These are phyloP conservation scores for Aspergillus candidus DNA, from an alignment of 2,329 filamentous ascomycete species.

Conservation along the genomic window DNA sequence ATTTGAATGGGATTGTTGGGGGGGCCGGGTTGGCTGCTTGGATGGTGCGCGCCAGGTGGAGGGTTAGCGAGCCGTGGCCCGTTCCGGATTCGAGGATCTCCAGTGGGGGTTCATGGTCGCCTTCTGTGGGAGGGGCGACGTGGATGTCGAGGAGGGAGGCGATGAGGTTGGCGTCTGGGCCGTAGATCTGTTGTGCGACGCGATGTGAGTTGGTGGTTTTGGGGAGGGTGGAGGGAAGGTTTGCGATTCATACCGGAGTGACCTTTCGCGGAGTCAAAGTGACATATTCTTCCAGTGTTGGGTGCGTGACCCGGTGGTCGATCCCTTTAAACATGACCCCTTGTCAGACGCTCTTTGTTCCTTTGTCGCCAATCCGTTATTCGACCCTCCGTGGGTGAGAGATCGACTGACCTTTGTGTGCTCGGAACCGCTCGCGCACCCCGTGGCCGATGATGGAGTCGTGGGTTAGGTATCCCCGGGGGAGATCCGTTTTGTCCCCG, in stretches of 20 bases:
- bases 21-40: conserved; percentile 62
- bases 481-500: conserved; percentile 31
- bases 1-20: conserved; percentile 36
- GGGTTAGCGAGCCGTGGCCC: conserved; percentile 72
- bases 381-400: no score
- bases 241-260: conserved; percentile 56
- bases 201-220: background rate
- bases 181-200: conserved; percentile 54
- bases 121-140: conserved; percentile 38
- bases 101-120: conserved; percentile 41
- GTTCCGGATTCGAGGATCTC: conserved; percentile 81
- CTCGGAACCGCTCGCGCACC: conserved; percentile 53
- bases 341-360: background rate
- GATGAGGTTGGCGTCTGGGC: conserved; percentile 67
- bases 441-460: conserved; percentile 59
- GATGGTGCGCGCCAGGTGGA: conserved; percentile 69
- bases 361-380: background rate
- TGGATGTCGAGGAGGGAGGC: conserved; percentile 72
- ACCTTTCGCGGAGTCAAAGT: conserved; percentile 61
- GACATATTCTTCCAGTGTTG: conserved; percentile 69
- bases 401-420: conserved; percentile 42
- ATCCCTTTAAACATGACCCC: conserved; percentile 28
- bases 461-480: conserved; percentile 36
- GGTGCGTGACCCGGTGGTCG: conserved; percentile 54
- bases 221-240: background rate